Evolutionary conservation across 2,329 filamentous ascomycete genomes (phyloP).

Genomic region (Fusarium neocosmosporiellum): DNA sequence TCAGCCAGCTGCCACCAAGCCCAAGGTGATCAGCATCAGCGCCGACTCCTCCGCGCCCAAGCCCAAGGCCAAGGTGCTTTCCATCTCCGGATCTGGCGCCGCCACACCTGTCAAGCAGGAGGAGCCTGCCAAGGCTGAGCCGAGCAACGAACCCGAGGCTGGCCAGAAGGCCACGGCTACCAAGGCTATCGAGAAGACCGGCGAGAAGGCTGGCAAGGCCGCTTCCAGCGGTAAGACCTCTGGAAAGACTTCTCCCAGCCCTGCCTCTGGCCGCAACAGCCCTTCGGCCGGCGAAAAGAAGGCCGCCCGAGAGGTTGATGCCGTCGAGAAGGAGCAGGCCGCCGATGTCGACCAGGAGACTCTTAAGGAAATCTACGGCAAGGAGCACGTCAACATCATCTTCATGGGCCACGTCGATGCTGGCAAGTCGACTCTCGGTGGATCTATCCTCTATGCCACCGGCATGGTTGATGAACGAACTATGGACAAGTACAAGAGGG

Average conservation of each 20-base stretch:
- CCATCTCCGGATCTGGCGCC: conserved; percentile 51
- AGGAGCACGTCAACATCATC: conserved; percentile 93
- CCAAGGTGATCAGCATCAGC: conserved; percentile 78
- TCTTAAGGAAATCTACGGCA: conserved; percentile 95
- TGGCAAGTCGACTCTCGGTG: conserved; percentile 95
- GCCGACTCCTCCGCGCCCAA: conserved; percentile 66
- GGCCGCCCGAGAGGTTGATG: conserved; percentile 76
- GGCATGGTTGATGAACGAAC: conserved; percentile 99
- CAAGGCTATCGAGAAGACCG: conserved; percentile 93
- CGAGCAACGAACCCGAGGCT: conserved; percentile 68
- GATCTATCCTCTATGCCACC: conserved; percentile 90
- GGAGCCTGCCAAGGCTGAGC: conserved; percentile 61
- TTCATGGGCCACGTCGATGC: conserved; percentile 99
- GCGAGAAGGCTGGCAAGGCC: conserved; percentile 66
- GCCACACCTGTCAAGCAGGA: conserved; percentile 53
- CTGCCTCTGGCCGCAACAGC: conserved; percentile 86
- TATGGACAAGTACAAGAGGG: conserved; percentile 96
- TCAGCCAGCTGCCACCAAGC: conserved; percentile 57
- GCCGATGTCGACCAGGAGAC: conserved; percentile 79
- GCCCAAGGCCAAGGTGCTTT: conserved; percentile 61
- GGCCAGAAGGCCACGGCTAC: conserved; percentile 86
- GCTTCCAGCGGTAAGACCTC: conserved; percentile 58
- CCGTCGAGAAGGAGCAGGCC: conserved; percentile 84
- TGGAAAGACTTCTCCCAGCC: conserved; percentile 83
- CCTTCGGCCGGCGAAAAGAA: conserved; percentile 73